A percentile compares a stretch with the other conserved stretches of the same genome.
phyloP scores from a whole-genome alignment of 495 filamentous ascomycete genomes.

The Neurospora sublineolata region DNA sequence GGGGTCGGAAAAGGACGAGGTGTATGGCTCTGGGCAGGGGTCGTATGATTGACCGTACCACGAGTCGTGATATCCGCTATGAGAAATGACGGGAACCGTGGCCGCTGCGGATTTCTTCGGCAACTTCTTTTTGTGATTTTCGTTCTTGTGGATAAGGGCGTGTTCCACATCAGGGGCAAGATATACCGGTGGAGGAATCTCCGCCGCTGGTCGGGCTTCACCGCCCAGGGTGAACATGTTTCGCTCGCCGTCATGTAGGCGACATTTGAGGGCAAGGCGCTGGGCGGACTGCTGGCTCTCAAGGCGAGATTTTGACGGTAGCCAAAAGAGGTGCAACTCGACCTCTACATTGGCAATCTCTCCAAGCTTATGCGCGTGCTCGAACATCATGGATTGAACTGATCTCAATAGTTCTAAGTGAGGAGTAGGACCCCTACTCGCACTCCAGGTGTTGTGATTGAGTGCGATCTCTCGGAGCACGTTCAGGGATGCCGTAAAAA shows the following conservation, averaged over 20 bases:
- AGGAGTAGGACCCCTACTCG: not conserved
- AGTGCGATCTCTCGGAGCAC: not conserved
- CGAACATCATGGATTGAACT: not conserved
- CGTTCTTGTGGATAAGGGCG: not conserved
- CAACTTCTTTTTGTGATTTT: not conserved
- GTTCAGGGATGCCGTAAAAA: not conserved
- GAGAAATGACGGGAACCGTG: not conserved
- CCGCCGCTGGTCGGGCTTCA: not conserved
- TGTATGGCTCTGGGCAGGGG: not conserved
- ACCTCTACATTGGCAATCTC: not conserved
- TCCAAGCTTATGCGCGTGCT: not conserved
- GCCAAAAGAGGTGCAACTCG: not conserved
- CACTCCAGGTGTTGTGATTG: not conserved
- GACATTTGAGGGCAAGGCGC: not conserved
- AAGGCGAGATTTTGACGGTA: not conserved
- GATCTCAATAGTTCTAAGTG: not conserved
- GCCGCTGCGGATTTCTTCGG: not conserved
- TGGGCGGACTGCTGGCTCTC: not conserved
- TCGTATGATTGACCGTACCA: not conserved
- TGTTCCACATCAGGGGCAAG: not conserved
- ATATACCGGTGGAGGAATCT: not conserved
- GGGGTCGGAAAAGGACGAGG: not conserved
- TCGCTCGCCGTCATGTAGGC: not conserved
- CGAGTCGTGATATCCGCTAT: not conserved
- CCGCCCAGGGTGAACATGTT: not conserved